These are phyloP conservation scores for Papiliotrema laurentii DNA, from an alignment of 1,284 basidiomycete genomes.

Conservation along the genomic window DNA sequence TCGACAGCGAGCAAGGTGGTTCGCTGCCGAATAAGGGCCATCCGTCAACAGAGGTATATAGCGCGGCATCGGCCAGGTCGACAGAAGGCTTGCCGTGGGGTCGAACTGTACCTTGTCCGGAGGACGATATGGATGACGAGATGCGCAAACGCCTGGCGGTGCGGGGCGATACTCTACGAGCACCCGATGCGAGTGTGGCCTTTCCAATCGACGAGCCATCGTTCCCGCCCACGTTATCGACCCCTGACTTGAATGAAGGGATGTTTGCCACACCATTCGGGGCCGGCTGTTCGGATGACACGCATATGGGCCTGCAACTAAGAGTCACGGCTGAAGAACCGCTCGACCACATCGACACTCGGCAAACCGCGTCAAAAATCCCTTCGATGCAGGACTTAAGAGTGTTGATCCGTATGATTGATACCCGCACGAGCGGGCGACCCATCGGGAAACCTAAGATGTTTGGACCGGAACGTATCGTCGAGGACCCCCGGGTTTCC, in stretches of 20 bases:
- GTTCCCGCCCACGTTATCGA: not conserved
- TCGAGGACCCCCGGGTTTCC: slow-evolving; percentile 32
- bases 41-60: too few species aligned
- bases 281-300: not conserved
- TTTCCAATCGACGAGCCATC: slow-evolving; percentile 20
- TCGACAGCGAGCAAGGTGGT: too few species aligned
- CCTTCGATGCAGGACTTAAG: not conserved
- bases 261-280: not conserved
- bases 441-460: slow-evolving; percentile 10
- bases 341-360: not conserved
- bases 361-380: not conserved
- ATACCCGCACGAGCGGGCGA: not conserved
- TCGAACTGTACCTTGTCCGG: too few species aligned
- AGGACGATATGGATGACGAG: slow-evolving; percentile 9
- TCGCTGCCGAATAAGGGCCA: too few species aligned
- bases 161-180: slow-evolving; percentile 20
- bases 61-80: too few species aligned
- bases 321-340: not conserved
- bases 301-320: not conserved
- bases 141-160: slow-evolving; percentile 15
- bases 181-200: slow-evolving; percentile 18
- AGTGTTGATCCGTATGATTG: not conserved
- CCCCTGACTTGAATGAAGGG: not conserved
- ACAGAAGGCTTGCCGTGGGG: too few species aligned
- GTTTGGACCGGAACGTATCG: slow-evolving; percentile 33